phyloP scores from a whole-genome alignment of 164 flowering plant species.

The Euptelea pleiosperma region DNA sequence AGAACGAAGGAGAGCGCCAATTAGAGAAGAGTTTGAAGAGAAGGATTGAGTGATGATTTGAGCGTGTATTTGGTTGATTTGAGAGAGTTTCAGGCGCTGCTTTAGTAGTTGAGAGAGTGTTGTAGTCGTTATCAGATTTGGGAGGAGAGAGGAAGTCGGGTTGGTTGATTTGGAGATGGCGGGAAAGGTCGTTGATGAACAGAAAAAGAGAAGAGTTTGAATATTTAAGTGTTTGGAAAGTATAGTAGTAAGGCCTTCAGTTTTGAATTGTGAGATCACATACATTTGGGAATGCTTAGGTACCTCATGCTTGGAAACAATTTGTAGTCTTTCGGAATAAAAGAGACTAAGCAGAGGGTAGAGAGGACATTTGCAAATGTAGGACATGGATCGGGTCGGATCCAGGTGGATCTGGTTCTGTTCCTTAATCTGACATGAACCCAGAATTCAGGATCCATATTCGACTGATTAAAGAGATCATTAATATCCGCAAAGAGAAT shows the following conservation, averaged over 20 bases:
- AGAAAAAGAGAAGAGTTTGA: not conserved
- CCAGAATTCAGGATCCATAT: too few relatives aligned
- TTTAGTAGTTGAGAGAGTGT: slow-evolving; percentile 30
- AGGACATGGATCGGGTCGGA: too few relatives aligned
- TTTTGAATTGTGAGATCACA: slow-evolving; percentile 4
- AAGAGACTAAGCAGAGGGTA: too few relatives aligned
- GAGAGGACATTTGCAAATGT: too few relatives aligned
- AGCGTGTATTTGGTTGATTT: slow-evolving; percentile 48
- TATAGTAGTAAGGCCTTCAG: too few relatives aligned
- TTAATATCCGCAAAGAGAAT: too few relatives aligned
- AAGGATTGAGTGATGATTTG: slow-evolving; percentile 30
- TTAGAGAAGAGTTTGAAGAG: slow-evolving; percentile 16
- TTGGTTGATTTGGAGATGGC: slow-evolving; percentile 9
- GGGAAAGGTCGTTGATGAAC: slow-evolving; percentile 14
- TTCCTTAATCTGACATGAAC: too few relatives aligned
- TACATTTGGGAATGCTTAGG: slow-evolving; percentile 11
- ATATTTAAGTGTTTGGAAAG: slow-evolving; percentile 5
- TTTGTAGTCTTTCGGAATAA: too few relatives aligned
- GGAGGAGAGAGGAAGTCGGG: not conserved
- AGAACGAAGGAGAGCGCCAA: slow-evolving; percentile 38
- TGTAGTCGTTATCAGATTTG: slow-evolving; percentile 8
- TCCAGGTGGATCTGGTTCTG: too few relatives aligned
- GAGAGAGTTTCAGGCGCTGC: slow-evolving; percentile 24
- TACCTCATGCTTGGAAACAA: too few relatives aligned
- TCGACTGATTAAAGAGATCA: too few relatives aligned